phyloP scores from a whole-genome alignment of 2,329 filamentous ascomycete species.

The Colletotrichum siamense region DNA sequence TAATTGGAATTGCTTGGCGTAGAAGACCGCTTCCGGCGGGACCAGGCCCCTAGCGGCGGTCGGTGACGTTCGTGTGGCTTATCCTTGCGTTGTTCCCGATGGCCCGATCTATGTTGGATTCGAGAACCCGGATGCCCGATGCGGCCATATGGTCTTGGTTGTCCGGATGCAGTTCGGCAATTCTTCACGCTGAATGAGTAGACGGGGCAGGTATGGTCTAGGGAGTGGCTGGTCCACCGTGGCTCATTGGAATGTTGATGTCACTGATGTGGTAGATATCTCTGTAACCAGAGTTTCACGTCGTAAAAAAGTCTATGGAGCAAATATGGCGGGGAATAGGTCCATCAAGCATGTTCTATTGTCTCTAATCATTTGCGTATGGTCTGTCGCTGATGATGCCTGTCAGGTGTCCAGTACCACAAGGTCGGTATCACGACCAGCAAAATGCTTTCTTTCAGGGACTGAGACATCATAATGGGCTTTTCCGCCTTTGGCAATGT shows the following conservation, averaged over 20 bases:
- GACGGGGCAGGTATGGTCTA: background rate
- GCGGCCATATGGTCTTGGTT: background rate
- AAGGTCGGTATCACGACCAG: background rate
- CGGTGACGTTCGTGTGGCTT: background rate
- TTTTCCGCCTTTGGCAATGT: background rate
- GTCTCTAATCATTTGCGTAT: background rate
- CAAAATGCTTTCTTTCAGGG: background rate
- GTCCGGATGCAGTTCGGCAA: background rate
- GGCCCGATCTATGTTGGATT: background rate
- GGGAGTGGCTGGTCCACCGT: background rate
- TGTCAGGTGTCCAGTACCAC: background rate
- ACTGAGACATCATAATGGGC: background rate
- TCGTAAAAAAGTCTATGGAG: background rate
- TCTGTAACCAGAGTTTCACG: background rate
- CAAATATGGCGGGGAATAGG: rapidly evolving
- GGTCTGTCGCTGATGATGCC: rapidly evolving
- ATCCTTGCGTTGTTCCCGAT: background rate
- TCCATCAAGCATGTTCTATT: background rate
- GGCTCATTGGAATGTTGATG: background rate
- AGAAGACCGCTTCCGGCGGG: background rate
- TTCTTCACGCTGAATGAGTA: background rate
- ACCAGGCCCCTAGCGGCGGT: background rate
- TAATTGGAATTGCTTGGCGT: background rate
- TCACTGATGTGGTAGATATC: background rate
- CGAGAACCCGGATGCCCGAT: background rate